Evolutionary conservation across 2,329 filamentous ascomycete species (phyloP).

Genomic region (Diaporthe humulicola): DNA sequence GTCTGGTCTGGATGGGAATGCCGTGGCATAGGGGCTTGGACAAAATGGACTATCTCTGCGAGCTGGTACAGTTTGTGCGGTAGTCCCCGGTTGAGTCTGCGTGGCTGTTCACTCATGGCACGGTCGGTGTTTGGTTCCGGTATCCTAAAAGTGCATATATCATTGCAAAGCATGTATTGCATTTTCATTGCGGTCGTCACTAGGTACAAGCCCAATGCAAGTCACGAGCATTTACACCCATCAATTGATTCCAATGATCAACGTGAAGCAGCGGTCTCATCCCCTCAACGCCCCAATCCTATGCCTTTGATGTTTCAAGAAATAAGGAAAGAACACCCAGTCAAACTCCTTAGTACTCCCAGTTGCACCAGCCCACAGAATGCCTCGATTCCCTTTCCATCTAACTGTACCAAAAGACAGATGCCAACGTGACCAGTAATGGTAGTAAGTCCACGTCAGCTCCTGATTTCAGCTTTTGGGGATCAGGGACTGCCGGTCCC

Average conservation of each 20-base stretch:
- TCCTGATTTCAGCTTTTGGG: not conserved
- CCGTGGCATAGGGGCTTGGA: slow-evolving; percentile 30
- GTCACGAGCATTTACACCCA: slow-evolving; percentile 2
- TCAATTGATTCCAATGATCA: not conserved
- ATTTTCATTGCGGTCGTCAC: slow-evolving; percentile 21
- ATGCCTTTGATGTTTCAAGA: not conserved
- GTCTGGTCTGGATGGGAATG: slow-evolving; percentile 19
- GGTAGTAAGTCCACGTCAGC: not conserved
- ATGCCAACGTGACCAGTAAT: not conserved
- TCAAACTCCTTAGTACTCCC: not conserved
- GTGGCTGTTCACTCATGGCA: slow-evolving; percentile 12
- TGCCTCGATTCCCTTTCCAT: no score
- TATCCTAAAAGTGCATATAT: slow-evolving; percentile 31
- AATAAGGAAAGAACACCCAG: not conserved
- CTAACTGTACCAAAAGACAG: slow-evolving; percentile 1
- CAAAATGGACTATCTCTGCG: not conserved
- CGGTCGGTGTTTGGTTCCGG: slow-evolving; percentile 25
- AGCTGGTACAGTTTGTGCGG: not conserved
- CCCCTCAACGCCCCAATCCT: not conserved
- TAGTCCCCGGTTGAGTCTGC: not conserved
- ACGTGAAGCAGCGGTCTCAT: not conserved
- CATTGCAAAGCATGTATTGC: slow-evolving; percentile 30
- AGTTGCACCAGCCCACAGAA: no score
- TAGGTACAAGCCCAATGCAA: slow-evolving; percentile 5
- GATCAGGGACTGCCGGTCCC: not conserved